phyloP scores from a whole-genome alignment of 345 rosid species.

The Salix caprea region DNA sequence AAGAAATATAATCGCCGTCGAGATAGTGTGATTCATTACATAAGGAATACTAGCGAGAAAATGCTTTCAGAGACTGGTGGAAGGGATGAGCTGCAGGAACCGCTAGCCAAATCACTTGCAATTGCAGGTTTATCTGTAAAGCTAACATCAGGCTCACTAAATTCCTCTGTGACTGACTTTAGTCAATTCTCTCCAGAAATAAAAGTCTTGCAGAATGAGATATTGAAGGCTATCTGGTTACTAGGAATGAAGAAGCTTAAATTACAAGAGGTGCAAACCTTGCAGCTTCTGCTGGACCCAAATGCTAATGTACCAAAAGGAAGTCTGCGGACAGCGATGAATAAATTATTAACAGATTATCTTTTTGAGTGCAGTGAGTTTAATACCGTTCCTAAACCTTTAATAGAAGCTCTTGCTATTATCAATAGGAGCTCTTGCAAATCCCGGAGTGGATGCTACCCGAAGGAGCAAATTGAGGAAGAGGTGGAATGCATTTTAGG shows the following conservation, averaged over 20 bases:
- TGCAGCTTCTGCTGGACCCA: slow-evolving; percentile 56
- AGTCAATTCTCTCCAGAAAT: slow-evolving; percentile 47
- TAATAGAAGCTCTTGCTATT: slow-evolving; percentile 53
- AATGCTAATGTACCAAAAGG: slow-evolving; percentile 37
- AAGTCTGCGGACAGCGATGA: slow-evolving; percentile 49
- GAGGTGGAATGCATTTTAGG: slow-evolving; percentile 64
- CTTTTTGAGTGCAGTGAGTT: slow-evolving; percentile 72
- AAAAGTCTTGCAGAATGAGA: slow-evolving; percentile 56
- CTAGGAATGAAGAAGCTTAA: slow-evolving; percentile 48
- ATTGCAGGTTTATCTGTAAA: slow-evolving; percentile 56
- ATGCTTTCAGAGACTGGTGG: slow-evolving; percentile 61
- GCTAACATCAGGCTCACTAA: slow-evolving; percentile 36
- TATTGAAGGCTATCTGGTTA: slow-evolving; percentile 60
- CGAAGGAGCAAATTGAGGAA: slow-evolving; percentile 47
- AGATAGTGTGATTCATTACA: slow-evolving; percentile 33
- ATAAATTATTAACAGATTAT: slow-evolving; percentile 51
- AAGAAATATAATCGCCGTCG: slow-evolving; percentile 33
- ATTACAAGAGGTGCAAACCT: slow-evolving; percentile 44
- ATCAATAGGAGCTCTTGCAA: slow-evolving; percentile 43
- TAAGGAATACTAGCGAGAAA: slow-evolving; percentile 36
- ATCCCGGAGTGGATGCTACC: slow-evolving; percentile 23
- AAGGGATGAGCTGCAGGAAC: slow-evolving; percentile 42
- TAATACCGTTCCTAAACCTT: slow-evolving; percentile 53
- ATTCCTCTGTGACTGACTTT: slow-evolving; percentile 30
- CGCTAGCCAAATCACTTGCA: slow-evolving; percentile 70